Base-by-base conservation (phyloP, 768 basidiomycete species). In the Porphyrellus cyaneotinctus region DNA sequence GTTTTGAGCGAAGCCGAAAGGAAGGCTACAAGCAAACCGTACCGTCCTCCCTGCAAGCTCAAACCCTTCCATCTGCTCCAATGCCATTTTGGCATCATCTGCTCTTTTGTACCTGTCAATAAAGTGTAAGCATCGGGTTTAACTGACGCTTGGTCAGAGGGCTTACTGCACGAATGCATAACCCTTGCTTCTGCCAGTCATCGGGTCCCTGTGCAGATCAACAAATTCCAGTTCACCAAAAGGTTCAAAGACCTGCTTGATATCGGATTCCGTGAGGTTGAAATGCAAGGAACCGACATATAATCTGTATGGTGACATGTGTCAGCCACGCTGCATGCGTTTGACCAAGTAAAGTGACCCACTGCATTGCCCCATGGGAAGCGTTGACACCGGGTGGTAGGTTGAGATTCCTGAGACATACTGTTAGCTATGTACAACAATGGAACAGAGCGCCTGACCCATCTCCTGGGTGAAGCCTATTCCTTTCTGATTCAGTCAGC, bases 61-160 rank as follows among this genome's bases (percentile, higher is more conserved):
- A 65, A 99, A 99, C 26, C 92, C 92, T 76, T 98, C 95, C 97
- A 99, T 99, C 62, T 97, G 92, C 64, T 97, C 93, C 39, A 99
- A 72, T 23, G 97, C 97, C 86, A 95, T 95, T 68, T 88, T 88
- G 23, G 97, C 95, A 67, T 97, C 91, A 67, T 93, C 89, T n/a
- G 82, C 75, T 47, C 91, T 79, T 66, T 91, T 91, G 70, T 93
- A 95, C 69, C 91, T 94, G 52, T 24, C 26, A n/a, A 39, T 42
- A 47, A 26, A 36, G 14, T 38, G 20, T 59, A 23, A 54, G 49
- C 20, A 46, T 32, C 31, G 32, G 43, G 24, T 20, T 42, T 38
- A 17, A 54, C 20, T 15, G 36, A 20, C 39, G 45, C 38, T 18
- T 24, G n/a, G 45, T 28, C 13, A 13, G 15, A 35, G 35, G 11